Evolutionary conservation across 176 grass and related monocot genomes (phyloP).

Genomic region (Guadua angustifolia): DNA sequence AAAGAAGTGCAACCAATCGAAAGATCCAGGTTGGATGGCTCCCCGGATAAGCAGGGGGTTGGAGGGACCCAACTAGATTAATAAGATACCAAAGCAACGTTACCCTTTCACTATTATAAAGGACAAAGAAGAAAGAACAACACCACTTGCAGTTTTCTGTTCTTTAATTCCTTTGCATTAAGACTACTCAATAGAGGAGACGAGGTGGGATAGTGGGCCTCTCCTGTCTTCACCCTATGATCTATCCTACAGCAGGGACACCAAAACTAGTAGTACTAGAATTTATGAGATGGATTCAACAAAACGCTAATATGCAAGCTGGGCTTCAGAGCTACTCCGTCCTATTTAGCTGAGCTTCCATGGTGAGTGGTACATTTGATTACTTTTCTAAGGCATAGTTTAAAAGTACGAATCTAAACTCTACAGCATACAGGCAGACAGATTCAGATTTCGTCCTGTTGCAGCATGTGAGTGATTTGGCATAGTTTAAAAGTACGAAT

Average conservation of each 20-base stretch:
- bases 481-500: no score
- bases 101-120: slow-evolving; percentile 36
- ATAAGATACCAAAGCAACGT: slow-evolving; percentile 40
- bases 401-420: slow-evolving; percentile 20
- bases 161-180: slow-evolving; percentile 38
- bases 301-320: not conserved
- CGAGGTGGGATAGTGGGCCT: slow-evolving; percentile 9
- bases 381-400: not conserved
- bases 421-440: slow-evolving; percentile 15
- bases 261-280: slow-evolving; percentile 9
- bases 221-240: slow-evolving; percentile 11
- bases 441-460: slow-evolving; percentile 35
- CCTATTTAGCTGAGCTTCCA: slow-evolving; percentile 15
- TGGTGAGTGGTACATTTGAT: not conserved
- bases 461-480: slow-evolving; percentile 39
- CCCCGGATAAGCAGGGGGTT: slow-evolving; percentile 16
- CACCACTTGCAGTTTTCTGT: slow-evolving; percentile 42
- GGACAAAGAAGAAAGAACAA: slow-evolving; percentile 33
- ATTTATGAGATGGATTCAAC: slow-evolving; percentile 22
- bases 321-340: slow-evolving; percentile 21
- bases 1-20: slow-evolving; percentile 25
- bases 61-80: slow-evolving; percentile 40
- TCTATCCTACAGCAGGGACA: slow-evolving; percentile 12
- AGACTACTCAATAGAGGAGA: slow-evolving; percentile 16
- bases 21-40: slow-evolving; percentile 37